Percentiles rank a stretch among this genome's conserved stretches.
These are phyloP conservation scores for Exobasidium rhododendri DNA, from an alignment of 1,284 basidiomycete genomes.

Conservation along the genomic window DNA sequence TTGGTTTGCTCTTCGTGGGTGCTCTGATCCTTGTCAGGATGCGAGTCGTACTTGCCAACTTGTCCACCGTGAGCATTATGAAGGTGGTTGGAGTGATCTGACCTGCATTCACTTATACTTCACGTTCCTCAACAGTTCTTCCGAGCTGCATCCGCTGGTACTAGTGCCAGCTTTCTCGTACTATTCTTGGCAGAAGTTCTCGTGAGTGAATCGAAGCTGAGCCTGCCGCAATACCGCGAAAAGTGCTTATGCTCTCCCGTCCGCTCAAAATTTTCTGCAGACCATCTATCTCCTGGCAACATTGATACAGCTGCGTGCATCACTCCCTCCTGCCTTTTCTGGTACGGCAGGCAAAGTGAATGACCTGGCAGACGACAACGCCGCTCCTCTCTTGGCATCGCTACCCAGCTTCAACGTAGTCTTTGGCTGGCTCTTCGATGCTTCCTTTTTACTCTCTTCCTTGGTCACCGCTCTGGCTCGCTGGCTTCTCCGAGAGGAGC, in stretches of 20 bases:
- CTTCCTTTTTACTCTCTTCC: conserved; percentile 54
- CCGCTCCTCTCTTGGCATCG: conserved; percentile 49
- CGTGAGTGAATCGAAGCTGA: conserved; percentile 23
- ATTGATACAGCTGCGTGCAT: conserved; percentile 56
- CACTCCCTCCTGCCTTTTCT: conserved; percentile 28
- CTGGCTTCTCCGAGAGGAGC: conserved; percentile 6
- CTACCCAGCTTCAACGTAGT: conserved; percentile 57
- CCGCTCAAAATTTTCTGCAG: conserved; percentile 20
- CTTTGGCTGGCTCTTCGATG: conserved; percentile 56
- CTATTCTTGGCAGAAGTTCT: conserved; percentile 57
- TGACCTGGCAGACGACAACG: conserved; percentile 1
- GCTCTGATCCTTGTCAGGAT: conserved; percentile 56
- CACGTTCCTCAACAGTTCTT: conserved; percentile 39
- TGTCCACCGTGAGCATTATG: conserved; percentile 32
- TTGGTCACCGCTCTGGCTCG: conserved; percentile 24
- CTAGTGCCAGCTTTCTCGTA: conserved; percentile 56
- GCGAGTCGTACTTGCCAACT: conserved; percentile 54
- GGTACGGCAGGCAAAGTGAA: conserved; percentile 6
- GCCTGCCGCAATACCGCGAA: neutral
- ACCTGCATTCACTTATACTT: neutral
- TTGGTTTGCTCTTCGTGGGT: conserved; percentile 55
- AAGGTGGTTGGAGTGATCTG: neutral
- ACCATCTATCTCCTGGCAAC: conserved; percentile 57
- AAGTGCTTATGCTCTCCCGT: neutral
- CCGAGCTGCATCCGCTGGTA: conserved; percentile 54